Base-by-base conservation (phyloP, 179 eudicot species). In the Drosera spatulata region DNA sequence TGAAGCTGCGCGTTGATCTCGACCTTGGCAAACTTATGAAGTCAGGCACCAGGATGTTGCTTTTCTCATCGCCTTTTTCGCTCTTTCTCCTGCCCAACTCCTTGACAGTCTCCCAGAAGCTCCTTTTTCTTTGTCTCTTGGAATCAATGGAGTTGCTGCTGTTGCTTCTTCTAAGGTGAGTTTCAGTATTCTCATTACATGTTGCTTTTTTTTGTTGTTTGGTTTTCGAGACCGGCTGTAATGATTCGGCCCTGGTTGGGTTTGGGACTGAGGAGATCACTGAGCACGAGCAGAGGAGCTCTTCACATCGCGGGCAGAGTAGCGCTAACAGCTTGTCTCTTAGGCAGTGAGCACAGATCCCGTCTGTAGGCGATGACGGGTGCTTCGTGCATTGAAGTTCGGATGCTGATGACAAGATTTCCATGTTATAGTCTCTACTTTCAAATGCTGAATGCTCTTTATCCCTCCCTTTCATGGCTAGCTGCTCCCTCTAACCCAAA, bases 271-370 rank as follows among this genome's bases (percentile, higher is more conserved):
- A 74, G 11, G 82, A 77, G 6, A 66, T 50, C 13, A 79, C 85
- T 43, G 91, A 78, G 40, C 96, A 88, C 5, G 86, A 65, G 39
- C 41, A 77, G 38, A 75, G 63, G 37, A 76, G 90, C 49, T 86
- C 94, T 0, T 94, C 96, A 50, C 94, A 88, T 38, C 80, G 79
- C 4, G 91, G 82, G 55, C 96, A 88, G 10, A 88, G 79, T 3
- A 88, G 68, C 46, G 80, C 77, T 43, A 75, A 61, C 6, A 88
- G 62, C 50, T 79, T 71, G 41, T 88, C 96, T 6, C 77, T 86
- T 8, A 88, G 78, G 60, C 96, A 88, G 62, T 68, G 65, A 38
- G 96, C 82, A 60, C 96, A 88, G 56, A 88, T 75, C 46, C 96
- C 96, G 39, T 75, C 82, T 2, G 78, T 45, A 33, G 85, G 59